These are phyloP conservation scores for Pyrus communis DNA, from an alignment of 306 rosid species.

Conservation along the genomic window DNA sequence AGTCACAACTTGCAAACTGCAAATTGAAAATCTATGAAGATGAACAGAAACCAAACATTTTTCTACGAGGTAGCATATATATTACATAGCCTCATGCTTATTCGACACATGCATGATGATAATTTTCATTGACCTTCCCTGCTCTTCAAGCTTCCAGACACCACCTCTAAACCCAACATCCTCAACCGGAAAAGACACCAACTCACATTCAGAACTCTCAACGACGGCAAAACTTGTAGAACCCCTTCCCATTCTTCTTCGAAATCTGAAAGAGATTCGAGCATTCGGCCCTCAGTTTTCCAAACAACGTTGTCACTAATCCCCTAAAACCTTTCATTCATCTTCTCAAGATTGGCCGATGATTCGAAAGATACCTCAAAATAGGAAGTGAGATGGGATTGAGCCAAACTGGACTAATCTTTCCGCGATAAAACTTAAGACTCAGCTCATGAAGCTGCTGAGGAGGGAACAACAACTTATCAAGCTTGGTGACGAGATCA, in stretches of 20 bases:
- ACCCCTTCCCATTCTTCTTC: conserved; percentile 19
- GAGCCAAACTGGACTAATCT: conserved; percentile 24
- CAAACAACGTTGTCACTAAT: conserved; percentile 8
- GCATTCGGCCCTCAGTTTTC: conserved; percentile 23
- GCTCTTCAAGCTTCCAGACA: conserved; percentile 24
- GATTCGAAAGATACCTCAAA: conserved; percentile 18
- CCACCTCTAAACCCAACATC: conserved; percentile 24
- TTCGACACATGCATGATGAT: too few species aligned
- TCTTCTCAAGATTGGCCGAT: conserved; percentile 15
- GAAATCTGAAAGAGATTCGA: conserved; percentile 21
- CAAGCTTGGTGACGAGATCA: conserved; percentile 17
- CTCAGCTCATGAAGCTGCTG: conserved; percentile 23
- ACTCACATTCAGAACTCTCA: conserved; percentile 12
- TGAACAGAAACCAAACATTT: too few species aligned
- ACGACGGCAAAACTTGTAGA: conserved; percentile 13
- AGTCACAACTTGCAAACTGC: background rate
- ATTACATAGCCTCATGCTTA: background rate
- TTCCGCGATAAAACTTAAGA: conserved; percentile 20
- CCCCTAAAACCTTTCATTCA: conserved; percentile 16
- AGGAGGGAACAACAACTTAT: conserved; percentile 20
- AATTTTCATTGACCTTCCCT: too few species aligned
- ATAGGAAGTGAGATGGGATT: conserved; percentile 28
- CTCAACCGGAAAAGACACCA: conserved; percentile 17
- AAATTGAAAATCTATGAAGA: background rate
- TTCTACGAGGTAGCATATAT: too few species aligned